Evolutionary conservation across 179 eudicot species (phyloP), one percentile per base, ranked within the genome.

Genomic region (Silene noctiflora): DNA sequence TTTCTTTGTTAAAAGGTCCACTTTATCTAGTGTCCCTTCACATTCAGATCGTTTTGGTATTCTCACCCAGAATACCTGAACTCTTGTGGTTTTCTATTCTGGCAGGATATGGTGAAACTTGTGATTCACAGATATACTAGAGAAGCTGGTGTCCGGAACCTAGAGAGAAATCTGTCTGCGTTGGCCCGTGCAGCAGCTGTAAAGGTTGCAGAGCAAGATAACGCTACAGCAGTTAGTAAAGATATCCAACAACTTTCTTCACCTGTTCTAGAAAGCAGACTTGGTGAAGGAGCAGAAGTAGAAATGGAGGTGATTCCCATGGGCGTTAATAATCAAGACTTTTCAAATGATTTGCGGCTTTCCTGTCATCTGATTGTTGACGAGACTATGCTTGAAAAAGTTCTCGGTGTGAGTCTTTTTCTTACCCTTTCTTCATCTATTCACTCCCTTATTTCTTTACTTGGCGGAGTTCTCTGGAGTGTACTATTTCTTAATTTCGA

Each of bases 101-200:
- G 76, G 83, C 81, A 96, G 99, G 92, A 33, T 72, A 91, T 86
- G 87, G 98, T 94, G 79, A 84, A 91, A 86, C 91, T 90, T 79
- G 87, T 96, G 61, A 93, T 96, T 78, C 87, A 91, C 69, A 85
- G 91, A 75, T 96, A 96, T 78, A 96, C 99, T 60, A 90, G 99
- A 81, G 99, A 96, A 91, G 99, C 99, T 78, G 99, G 99, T 75
- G 99, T 96, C 63, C 80, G 98, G 78, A 90, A 85, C 83, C 84
- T 96, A 80, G 99, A 96, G 77, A 86, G 97, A 63, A 96, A 85
- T 78, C 82, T 96, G 79, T 90, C 99, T 81, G 89, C 98, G 63
- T 85, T 96, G 83, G 99, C 99, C 86, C 98, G 99, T 75, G 97
- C 98, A 74, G 97, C 98, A 53, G 98, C 98, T 71, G 99, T 96